Conservation (phyloP, 2,329 filamentous ascomycete species). For the Emydomyces testavorans region DNA sequence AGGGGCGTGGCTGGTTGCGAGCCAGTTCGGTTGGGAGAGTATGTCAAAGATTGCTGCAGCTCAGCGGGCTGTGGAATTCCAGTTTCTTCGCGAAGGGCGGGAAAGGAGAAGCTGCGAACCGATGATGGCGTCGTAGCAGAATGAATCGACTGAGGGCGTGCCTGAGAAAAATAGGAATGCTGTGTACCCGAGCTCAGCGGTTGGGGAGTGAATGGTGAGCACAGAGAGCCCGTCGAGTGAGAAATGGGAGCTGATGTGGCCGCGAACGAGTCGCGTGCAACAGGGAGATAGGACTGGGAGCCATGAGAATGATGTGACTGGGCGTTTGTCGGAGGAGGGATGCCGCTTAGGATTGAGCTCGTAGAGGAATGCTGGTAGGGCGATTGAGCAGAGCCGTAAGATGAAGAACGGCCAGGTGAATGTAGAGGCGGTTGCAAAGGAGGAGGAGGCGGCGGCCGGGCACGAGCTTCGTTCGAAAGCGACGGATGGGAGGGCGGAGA, state of each 20-base stretch:
- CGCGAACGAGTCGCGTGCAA: constrained; percentile 28
- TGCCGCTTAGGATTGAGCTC: constrained; percentile 24
- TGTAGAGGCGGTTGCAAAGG: constrained; percentile 36
- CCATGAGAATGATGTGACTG: constrained; percentile 16
- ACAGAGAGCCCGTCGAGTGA: constrained; percentile 22
- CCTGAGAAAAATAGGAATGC: constrained; percentile 28
- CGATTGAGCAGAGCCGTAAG: constrained; percentile 31
- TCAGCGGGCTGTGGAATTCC: constrained; percentile 2
- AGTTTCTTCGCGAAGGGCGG: constrained; percentile 10
- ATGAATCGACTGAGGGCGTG: constrained; percentile 15
- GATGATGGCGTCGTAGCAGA: constrained; percentile 15
- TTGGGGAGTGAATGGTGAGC: constrained; percentile 33
- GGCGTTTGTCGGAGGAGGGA: constrained; percentile 19
- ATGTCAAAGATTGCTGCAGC: constrained; percentile 3
- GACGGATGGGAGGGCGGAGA: constrained; percentile 1
- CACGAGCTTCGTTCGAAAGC: constrained; percentile 3
- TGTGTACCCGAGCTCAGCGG: constrained; percentile 26
- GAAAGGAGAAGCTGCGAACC: constrained; percentile 14
- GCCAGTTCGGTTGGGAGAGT: constrained; percentile 2
- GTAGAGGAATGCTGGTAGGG: constrained; percentile 31
- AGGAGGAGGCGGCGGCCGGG: constrained; percentile 30
- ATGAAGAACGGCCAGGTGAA: constrained; percentile 34
- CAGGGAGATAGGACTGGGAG: constrained; percentile 14
- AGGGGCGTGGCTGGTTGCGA: constrained; percentile 27
- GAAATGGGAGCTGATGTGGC: constrained; percentile 18